phyloP scores from a whole-genome alignment of 1,139 yeast species.

The Eremothecium cymbalariae region DNA sequence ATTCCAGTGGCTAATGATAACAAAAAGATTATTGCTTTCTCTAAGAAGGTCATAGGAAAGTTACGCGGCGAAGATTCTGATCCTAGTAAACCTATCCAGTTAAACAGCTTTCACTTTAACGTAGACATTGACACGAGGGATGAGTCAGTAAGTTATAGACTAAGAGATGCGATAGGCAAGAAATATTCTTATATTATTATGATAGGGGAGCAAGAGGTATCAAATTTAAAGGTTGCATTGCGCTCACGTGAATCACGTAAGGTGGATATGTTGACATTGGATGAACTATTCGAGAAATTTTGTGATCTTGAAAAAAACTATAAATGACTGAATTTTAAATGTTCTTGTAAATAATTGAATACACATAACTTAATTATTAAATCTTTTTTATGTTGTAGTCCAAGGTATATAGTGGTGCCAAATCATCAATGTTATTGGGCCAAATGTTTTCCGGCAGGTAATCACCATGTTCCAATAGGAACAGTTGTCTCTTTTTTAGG shows the following conservation, averaged over 20 bases:
- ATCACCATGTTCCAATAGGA: slow-evolving; percentile 40
- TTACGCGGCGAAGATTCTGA: slow-evolving; percentile 23
- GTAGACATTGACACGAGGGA: slow-evolving; percentile 69
- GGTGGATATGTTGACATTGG: slow-evolving; percentile 38
- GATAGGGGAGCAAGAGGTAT: slow-evolving; percentile 81
- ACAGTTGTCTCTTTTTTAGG: slow-evolving; percentile 34
- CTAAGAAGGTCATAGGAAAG: slow-evolving; percentile 17
- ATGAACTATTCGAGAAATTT: slow-evolving; percentile 45
- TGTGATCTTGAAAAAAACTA: slow-evolving; percentile 43
- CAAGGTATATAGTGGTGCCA: slow-evolving; percentile 24
- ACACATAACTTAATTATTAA: not conserved
- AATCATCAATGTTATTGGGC: slow-evolving; percentile 36
- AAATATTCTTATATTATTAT: slow-evolving; percentile 75
- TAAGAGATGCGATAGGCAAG: slow-evolving; percentile 66
- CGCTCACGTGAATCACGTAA: slow-evolving; percentile 53
- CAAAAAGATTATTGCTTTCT: slow-evolving; percentile 43
- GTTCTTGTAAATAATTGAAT: slow-evolving; percentile 11
- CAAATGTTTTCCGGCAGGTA: slow-evolving; percentile 48
- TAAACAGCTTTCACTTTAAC: slow-evolving; percentile 56
- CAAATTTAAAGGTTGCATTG: slow-evolving; percentile 52
- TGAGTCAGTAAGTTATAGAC: slow-evolving; percentile 74
- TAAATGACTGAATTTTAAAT: slow-evolving; percentile 18
- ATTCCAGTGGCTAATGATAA: slow-evolving; percentile 70
- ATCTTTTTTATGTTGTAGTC: slow-evolving; percentile 19
- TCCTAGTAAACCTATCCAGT: slow-evolving; percentile 36